Conservation (phyloP, 2,329 filamentous ascomycete species). For the Beauveria australis region DNA sequence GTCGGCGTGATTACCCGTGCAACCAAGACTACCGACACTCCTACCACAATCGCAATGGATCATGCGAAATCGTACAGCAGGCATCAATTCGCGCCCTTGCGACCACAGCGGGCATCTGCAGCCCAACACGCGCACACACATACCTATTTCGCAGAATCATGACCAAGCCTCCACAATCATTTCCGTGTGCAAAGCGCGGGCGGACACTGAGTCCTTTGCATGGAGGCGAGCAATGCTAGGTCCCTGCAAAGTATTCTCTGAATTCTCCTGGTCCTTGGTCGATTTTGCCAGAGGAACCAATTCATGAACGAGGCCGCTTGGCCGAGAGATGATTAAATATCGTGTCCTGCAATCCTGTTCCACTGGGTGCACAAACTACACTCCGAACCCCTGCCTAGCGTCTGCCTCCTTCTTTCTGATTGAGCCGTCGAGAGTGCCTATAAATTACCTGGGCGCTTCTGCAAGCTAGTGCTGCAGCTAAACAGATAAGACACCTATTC, state of each 20-base stretch:
- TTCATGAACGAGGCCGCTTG: too few species aligned
- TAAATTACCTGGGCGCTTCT: not conserved
- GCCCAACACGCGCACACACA: not conserved
- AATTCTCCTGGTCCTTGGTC: not conserved
- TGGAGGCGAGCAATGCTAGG: not conserved
- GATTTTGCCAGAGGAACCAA: too few species aligned
- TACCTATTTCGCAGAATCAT: too few species aligned
- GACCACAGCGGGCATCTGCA: not conserved
- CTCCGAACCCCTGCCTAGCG: not conserved
- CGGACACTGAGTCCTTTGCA: too few species aligned
- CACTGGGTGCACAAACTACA: not conserved
- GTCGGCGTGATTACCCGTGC: not conserved
- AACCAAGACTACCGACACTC: not conserved
- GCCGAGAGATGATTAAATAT: not conserved
- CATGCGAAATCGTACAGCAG: not conserved
- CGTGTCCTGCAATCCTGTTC: not conserved
- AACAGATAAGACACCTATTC: not conserved
- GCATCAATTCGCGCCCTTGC: not conserved
- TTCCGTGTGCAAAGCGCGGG: not conserved
- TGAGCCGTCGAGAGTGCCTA: not conserved
- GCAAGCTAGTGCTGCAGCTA: conserved; percentile 4
- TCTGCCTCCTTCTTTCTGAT: not conserved
- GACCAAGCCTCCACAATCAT: not conserved
- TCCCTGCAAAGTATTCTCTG: not conserved
- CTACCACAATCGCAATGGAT: not conserved